Evolutionary conservation across 2,329 filamentous ascomycete genomes (phyloP), one percentile per base, ranked within the genome.

Genomic region (Teratosphaeria destructans): DNA sequence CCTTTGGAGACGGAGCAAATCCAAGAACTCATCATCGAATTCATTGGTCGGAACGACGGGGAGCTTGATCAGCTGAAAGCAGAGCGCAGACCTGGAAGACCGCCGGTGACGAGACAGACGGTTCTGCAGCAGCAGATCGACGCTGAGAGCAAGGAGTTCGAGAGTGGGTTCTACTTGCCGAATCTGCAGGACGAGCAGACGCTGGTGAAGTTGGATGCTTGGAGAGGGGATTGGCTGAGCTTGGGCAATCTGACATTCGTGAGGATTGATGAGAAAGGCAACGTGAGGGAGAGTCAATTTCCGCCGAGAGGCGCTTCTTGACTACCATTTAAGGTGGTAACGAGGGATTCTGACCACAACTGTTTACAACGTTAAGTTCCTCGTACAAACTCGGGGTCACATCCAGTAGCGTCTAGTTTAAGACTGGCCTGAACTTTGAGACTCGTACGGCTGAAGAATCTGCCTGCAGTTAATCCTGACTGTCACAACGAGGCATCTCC

Each of bases 191-290:
- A 85, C 52, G 78, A 81, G 49, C 81, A 85, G 55, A 90, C 86
- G 65, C 75, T 89, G 57, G 75, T 80, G 60, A 80, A 82, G 64
- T 74, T 97, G 49, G 81, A 84, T 63, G 79, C 80, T 26, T 97
- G 91, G 90, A 88, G 90, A 64, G 88, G 89, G 3, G 83, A 88
- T 29, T 97, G 93, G 93, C 81, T 88, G 8, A 87, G 87, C 67
- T 80, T 96, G 63, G 84, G 85, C 37, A 86, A 82, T 8, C 73
- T 96, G 65, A 84, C 85, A 61, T 97, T 92, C 81, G 80, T 90
- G 62, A 85, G 90, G 62, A 78, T 96, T 59, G 82, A 82, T 4
- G 84, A 81, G 59, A 79, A 82, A 34, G 90, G 90, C 3, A 77
- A 73, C 12, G 80, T 85, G 63, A 82, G 85, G 67, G 76, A 84